Evolutionary conservation across 768 basidiomycete species (phyloP).

Genomic region (Ramaria rubella): DNA sequence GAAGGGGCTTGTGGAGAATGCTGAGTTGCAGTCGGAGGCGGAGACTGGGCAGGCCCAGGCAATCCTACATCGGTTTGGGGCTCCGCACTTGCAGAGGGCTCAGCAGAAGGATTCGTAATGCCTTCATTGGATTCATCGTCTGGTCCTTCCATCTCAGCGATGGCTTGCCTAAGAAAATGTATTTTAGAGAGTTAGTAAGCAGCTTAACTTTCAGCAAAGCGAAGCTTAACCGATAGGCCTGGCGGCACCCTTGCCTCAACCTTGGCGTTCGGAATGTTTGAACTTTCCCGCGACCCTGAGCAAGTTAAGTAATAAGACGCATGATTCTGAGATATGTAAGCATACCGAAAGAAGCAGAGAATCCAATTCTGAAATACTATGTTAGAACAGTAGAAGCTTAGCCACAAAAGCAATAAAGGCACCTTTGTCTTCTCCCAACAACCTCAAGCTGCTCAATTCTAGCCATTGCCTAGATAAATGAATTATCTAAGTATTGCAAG

Average conservation of each 20-base stretch:
- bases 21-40: neutral
- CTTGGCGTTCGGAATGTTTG: slow-evolving; percentile 56
- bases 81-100: neutral
- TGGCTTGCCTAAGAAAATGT: slow-evolving; percentile 32
- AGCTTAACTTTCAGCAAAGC: neutral
- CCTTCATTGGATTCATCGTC: neutral
- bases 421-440: slow-evolving; percentile 69
- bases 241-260: slow-evolving; percentile 49
- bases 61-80: neutral
- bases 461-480: slow-evolving; percentile 54
- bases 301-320: neutral
- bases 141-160: slow-evolving; percentile 40
- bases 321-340: neutral
- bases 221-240: slow-evolving; percentile 50
- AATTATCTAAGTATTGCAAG: slow-evolving; percentile 1
- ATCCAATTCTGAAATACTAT: slow-evolving; percentile 48
- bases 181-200: neutral
- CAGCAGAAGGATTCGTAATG: neutral
- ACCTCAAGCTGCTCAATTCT: slow-evolving; percentile 43
- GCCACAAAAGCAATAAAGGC: neutral
- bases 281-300: slow-evolving; percentile 26
- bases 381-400: neutral
- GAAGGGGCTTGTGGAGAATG: neutral
- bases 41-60: neutral
- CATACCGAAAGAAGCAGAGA: slow-evolving; percentile 47